Conservation (phyloP, 2,329 filamentous ascomycete species). For the Clarireedia hainanense region DNA sequence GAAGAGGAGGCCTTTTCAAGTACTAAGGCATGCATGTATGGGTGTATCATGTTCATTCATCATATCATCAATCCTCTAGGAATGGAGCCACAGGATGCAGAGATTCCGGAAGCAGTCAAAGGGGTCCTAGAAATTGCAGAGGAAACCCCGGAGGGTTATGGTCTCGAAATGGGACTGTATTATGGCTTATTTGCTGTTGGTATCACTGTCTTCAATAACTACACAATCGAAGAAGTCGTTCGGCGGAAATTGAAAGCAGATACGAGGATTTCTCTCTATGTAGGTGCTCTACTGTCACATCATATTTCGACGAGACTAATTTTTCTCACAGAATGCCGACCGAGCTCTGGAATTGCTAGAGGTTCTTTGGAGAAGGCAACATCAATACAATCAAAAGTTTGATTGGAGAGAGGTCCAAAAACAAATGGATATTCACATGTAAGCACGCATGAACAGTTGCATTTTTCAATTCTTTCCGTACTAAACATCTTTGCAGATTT, state of each 20-base stretch:
- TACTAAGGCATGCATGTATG: slow-evolving; percentile 23
- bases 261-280: slow-evolving; percentile 24
- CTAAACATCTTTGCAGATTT: slow-evolving; percentile 5
- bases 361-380: slow-evolving; percentile 26
- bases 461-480: background rate
- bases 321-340: slow-evolving; percentile 23
- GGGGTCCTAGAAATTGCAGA: slow-evolving; percentile 24
- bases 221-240: slow-evolving; percentile 22
- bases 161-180: slow-evolving; percentile 27
- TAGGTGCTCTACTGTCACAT: slow-evolving; percentile 10
- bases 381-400: slow-evolving; percentile 24
- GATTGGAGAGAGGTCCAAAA: slow-evolving; percentile 27
- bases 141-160: slow-evolving; percentile 26
- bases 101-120: slow-evolving; percentile 21
- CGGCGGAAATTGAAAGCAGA: slow-evolving; percentile 23
- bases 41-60: slow-evolving; percentile 25
- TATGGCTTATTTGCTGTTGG: slow-evolving; percentile 28
- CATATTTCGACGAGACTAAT: slow-evolving; percentile 4
- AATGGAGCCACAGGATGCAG: slow-evolving; percentile 13
- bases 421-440: slow-evolving; percentile 28
- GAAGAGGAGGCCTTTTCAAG: slow-evolving; percentile 27
- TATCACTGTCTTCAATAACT: slow-evolving; percentile 23
- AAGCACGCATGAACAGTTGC: slow-evolving; percentile 1
- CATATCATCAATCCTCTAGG: slow-evolving; percentile 25
- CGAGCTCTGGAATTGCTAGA: slow-evolving; percentile 25